Base-by-base conservation (phyloP, 2,329 filamentous ascomycete species). In the Dactylellina parvicollis region DNA sequence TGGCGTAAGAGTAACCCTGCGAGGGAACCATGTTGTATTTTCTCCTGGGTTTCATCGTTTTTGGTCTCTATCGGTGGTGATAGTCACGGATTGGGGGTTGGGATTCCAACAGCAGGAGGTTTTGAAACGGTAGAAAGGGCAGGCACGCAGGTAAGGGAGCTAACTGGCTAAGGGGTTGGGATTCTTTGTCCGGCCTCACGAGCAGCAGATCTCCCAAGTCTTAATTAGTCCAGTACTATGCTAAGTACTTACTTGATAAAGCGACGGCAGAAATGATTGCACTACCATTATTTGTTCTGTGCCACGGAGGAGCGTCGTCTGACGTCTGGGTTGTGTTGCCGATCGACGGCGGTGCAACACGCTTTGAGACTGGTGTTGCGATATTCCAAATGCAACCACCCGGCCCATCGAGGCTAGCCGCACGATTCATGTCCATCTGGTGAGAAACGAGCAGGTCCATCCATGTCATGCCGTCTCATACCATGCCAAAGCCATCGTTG, bases 271-370 rank as follows among this genome's bases (percentile, higher is more conserved):
- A 14, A 18, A 16, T 14, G 2, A 28, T 28, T 24, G 18, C 26
- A 32, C 4, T 16, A 30, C 16, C n/a, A 16, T 16, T 5, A n/a
- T 20, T 1, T 24, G 24, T 22, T 7, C 7, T 9, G 20, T 28
- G 44, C 36, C 16, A 22, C 38, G 8, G 52, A 2, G 22, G 30
- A 52, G 22, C 18, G 59, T 42, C 28, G 64, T 38, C 66, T 71
- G 56, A 71, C 66, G 57, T 71, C 55, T 28, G 26, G 36, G 32
- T n/a, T 30, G 22, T 20, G 20, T 47, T 20, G 56, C 42, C 24
- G 69, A 73, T 66, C 59, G 38, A 46, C 52, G 55, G 60, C 69
- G 47, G 69, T 66, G 69, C 69, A 66, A 50, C 60, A 54, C 60
- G 52, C 36, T 66, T 42, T 44, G 8, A 55, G 60, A 42, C 56